Base-by-base conservation (phyloP, 2,329 filamentous ascomycete genomes). In the Mycogone perniciosa region DNA sequence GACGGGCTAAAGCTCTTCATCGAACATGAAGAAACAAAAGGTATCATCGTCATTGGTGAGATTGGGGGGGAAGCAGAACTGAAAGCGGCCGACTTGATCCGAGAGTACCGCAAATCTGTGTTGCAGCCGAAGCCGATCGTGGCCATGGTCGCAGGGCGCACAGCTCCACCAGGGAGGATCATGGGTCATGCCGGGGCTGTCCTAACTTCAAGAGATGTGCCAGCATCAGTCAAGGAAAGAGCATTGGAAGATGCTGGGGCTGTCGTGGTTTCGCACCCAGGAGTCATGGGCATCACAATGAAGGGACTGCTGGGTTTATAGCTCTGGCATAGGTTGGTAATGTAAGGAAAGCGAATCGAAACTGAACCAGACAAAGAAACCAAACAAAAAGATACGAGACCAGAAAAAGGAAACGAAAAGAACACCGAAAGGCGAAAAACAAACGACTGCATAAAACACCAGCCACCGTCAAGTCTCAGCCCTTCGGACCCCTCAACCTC, bases 141-240 rank as follows among this genome's bases (percentile, higher is more conserved):
- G 60, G 84, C 82, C 40, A 74, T 88, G 50, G 76, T 89, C 11
- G 84, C 81, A 8, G 86, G 86, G 1, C 67, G 78, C 52, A 76
- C 81, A 48, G 84, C 85, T 6, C 79, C 79, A 2, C 64, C 71
- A 34, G 80, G 81, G 0, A 76, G 76, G 35, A 76, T 84, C 6
- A 89, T 89, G 84, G 86, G 86, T 2, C 86, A 89, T 64, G 85
- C 85, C 2, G 86, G 86, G 26, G 85, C 85, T 3, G 79, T 84
- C 66, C 48, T 64, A 1, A 62, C 59, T 3, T 42, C 62, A 2
- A 51, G 63, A 6, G 68, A 71, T 39, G 55, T 61, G 0, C 58
- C 66, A 4, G 68, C 68, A 0, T 58, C 57, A 2, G 58, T 54
- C 2, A 72, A 72, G 49, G 64, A 59, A 0, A 62, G 58, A 26